These are phyloP conservation scores for Apiospora marii DNA, from an alignment of 2,329 filamentous ascomycete genomes.

Conservation along the genomic window DNA sequence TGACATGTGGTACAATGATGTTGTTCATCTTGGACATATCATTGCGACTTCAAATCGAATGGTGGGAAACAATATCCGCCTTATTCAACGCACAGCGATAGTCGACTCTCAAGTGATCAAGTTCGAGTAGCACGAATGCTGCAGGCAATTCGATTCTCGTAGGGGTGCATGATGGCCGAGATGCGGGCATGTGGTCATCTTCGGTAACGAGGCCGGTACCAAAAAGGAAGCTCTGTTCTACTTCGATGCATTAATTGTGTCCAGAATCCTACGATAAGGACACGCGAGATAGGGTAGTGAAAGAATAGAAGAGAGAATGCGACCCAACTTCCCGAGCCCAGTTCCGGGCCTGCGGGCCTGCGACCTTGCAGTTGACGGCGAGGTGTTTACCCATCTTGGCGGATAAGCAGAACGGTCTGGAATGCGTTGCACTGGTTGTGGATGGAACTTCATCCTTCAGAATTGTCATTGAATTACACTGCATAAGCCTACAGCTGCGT, in stretches of 20 bases:
- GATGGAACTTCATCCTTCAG: not conserved
- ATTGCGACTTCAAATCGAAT: no score
- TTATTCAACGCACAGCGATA: no score
- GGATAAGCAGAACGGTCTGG: not conserved
- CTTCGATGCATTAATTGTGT: not conserved
- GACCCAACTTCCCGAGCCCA: constrained; percentile 3
- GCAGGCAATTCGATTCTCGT: not conserved
- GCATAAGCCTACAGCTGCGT: not conserved
- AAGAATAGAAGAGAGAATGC: not conserved
- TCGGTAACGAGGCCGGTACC: not conserved
- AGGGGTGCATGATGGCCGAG: not conserved
- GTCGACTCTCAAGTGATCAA: no score
- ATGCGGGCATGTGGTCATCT: not conserved
- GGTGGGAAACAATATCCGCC: no score
- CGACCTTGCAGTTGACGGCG: not conserved
- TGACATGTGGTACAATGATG: not conserved
- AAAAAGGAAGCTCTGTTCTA: not conserved
- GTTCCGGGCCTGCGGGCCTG: not conserved
- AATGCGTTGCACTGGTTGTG: not conserved
- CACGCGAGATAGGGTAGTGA: not conserved
- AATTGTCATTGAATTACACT: not conserved
- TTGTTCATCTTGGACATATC: no score
- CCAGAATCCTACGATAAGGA: not conserved
- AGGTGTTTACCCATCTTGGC: constrained; percentile 20
- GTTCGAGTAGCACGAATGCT: not conserved